These are phyloP conservation scores for Chimonanthus praecox DNA, from an alignment of 164 flowering plant genomes.

Conservation along the genomic window DNA sequence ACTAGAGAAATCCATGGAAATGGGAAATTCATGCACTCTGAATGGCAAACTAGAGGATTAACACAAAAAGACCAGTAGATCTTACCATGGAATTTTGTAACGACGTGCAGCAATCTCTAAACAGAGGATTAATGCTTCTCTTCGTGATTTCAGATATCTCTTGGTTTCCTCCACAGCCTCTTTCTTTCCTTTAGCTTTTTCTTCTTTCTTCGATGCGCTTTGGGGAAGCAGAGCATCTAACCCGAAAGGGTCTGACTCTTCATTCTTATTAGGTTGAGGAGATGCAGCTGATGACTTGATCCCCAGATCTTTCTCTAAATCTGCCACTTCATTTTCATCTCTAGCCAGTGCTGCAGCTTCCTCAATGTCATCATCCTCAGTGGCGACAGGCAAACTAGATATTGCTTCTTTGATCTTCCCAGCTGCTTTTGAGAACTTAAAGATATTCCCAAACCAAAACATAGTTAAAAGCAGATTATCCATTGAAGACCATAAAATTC, in stretches of 20 bases:
- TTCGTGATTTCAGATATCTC: slow-evolving; percentile 58
- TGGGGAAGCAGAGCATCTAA: slow-evolving; percentile 64
- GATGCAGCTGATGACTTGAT: slow-evolving; percentile 15
- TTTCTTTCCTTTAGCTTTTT: slow-evolving; percentile 45
- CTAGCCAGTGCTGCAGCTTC: slow-evolving; percentile 56
- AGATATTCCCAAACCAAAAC: slow-evolving; percentile 11
- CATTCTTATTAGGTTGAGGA: slow-evolving; percentile 24
- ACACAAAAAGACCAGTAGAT: neutral
- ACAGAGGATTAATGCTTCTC: slow-evolving; percentile 75
- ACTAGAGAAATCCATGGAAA: no score
- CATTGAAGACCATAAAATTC: neutral
- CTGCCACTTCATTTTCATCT: slow-evolving; percentile 26
- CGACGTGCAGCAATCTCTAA: slow-evolving; percentile 84
- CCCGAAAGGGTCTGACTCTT: slow-evolving; percentile 84
- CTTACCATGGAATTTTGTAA: slow-evolving; percentile 75
- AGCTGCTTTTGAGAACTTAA: slow-evolving; percentile 83
- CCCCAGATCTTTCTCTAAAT: slow-evolving; percentile 19
- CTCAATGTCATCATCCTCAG: slow-evolving; percentile 67
- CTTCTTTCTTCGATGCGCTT: slow-evolving; percentile 40
- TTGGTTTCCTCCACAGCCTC: slow-evolving; percentile 53
- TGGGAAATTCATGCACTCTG: no score
- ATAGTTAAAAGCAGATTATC: neutral
- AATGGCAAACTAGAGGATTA: no score
- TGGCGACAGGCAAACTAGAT: slow-evolving; percentile 71
- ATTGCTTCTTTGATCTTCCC: slow-evolving; percentile 61